Base-by-base conservation (phyloP, 148 eudicot genomes). In the Vaccinium macrocarpon region DNA sequence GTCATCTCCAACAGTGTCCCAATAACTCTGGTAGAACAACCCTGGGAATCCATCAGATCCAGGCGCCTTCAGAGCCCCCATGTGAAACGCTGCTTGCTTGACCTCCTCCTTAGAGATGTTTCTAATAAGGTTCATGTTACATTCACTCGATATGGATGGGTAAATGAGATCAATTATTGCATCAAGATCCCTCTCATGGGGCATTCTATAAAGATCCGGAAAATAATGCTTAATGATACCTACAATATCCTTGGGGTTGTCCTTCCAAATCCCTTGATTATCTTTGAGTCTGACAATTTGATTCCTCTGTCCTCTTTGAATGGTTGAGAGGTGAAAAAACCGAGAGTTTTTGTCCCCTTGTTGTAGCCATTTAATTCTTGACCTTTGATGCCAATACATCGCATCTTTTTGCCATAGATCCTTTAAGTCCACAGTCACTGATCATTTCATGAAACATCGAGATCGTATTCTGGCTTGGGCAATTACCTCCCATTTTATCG, bases 1-100 rank as follows among this genome's bases (percentile, higher is more conserved):
- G 5, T 15, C 10, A 0, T 2, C 0, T 0, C 38, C 38, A 0
- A 13, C 8, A 0, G 13, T 2, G 13, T 27, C 35, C 49, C 16
- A 72, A 15, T 29, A 72, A 0, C 9, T 29, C 15, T 72, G 76
- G 13, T n/a, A 72, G 16, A 72, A 72, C 0, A 72, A 2, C 0
- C 38, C 76, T 0, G 49, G 29, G 35, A 72, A 72, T 4, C 49
- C 76, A 35, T 27, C 35, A 0, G 42, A 13, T 1, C 76, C 18
- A 0, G n/a, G 76, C 2, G 76, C 76, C 35, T 72, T 72, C 0
- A 72, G 14, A 12, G 76, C 0, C 2, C 76, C 76, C 16, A 72
- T 1, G 1, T 29, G 19, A 2, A 29, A 38, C 7, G 3, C 49
- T 32, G 4, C 76, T 2, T 12, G 18, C 13, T 35, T 0, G 5